These are phyloP conservation scores for Ilyonectria destructans DNA, from an alignment of 2,329 filamentous ascomycete genomes.

Conservation along the genomic window DNA sequence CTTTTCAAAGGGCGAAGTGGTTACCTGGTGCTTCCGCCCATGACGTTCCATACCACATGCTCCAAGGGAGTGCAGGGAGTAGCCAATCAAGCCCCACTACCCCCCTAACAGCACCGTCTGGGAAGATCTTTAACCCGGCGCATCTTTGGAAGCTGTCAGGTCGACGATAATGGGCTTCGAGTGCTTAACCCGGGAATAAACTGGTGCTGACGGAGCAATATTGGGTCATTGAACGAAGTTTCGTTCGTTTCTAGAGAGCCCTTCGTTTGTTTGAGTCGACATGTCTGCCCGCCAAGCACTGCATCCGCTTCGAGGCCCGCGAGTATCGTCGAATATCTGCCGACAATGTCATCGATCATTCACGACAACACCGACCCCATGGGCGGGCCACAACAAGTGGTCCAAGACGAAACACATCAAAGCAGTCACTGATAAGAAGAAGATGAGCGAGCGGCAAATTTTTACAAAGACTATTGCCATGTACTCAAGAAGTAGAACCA, in stretches of 20 bases:
- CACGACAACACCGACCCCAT: slow-evolving; percentile 59
- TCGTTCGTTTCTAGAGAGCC: background rate
- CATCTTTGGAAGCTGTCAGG: slow-evolving; percentile 33
- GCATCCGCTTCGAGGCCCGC: slow-evolving; percentile 36
- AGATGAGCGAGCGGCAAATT: slow-evolving; percentile 78
- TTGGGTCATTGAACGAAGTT: background rate
- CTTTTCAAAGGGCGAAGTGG: slow-evolving; percentile 31
- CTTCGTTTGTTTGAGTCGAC: background rate
- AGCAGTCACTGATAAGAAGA: slow-evolving; percentile 86
- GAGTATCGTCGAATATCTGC: slow-evolving; percentile 56
- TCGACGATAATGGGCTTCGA: slow-evolving; percentile 1
- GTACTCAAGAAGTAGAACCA: slow-evolving; percentile 78
- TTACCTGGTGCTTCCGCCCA: slow-evolving; percentile 37
- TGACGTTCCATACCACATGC: slow-evolving; percentile 49
- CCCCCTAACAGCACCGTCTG: slow-evolving; percentile 21
- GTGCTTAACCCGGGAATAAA: slow-evolving; percentile 19
- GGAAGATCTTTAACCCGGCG: slow-evolving; percentile 54
- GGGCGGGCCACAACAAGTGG: slow-evolving; percentile 92
- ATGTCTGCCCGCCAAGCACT: slow-evolving; percentile 40
- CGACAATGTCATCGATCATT: slow-evolving; percentile 67
- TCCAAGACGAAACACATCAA: slow-evolving; percentile 98
- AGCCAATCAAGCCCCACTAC: slow-evolving; percentile 36
- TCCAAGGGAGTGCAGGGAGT: slow-evolving; percentile 35
- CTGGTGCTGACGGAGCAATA: slow-evolving; percentile 3
- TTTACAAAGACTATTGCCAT: slow-evolving; percentile 82